These are phyloP conservation scores for Sisymbrium altissimum DNA, from an alignment of 345 rosid species.

Conservation along the genomic window DNA sequence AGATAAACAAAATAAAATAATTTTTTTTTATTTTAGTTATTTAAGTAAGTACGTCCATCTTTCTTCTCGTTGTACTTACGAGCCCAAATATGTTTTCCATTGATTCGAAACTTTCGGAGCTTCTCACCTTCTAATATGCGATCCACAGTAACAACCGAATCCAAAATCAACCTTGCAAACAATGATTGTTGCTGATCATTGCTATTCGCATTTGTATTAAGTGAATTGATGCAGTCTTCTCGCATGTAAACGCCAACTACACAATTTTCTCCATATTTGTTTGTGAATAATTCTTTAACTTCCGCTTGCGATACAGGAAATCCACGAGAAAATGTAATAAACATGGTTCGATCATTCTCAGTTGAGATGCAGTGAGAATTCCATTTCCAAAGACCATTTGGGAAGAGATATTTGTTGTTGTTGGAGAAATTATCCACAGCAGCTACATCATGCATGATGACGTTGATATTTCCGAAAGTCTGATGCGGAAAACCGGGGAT, in stretches of 20 bases:
- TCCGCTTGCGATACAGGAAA: slow-evolving; percentile 43
- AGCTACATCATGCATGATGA: slow-evolving; percentile 3
- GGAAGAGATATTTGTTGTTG: neutral
- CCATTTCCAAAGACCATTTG: slow-evolving; percentile 43
- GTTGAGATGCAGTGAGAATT: slow-evolving; percentile 11
- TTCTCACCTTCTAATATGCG: neutral
- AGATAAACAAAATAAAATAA: too few species aligned
- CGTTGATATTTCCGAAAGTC: slow-evolving; percentile 34
- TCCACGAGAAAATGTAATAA: slow-evolving; percentile 49
- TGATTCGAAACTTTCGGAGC: slow-evolving; percentile 10
- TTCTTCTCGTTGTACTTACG: slow-evolving; percentile 25
- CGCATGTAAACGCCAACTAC: slow-evolving; percentile 27
- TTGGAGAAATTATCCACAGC: neutral
- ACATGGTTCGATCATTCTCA: slow-evolving; percentile 25
- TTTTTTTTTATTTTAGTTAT: neutral
- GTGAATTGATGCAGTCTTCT: neutral
- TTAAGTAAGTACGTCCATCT: neutral
- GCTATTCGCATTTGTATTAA: neutral
- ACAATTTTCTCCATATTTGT: slow-evolving; percentile 21
- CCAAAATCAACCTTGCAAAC: slow-evolving; percentile 23
- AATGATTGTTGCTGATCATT: slow-evolving; percentile 14
- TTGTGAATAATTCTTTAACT: slow-evolving; percentile 29
- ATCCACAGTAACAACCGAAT: slow-evolving; percentile 20
- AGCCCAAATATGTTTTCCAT: slow-evolving; percentile 42
- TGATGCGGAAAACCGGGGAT: slow-evolving; percentile 49